Conservation (phyloP, 768 basidiomycete genomes). For the Termitomyces sp. region DNA sequence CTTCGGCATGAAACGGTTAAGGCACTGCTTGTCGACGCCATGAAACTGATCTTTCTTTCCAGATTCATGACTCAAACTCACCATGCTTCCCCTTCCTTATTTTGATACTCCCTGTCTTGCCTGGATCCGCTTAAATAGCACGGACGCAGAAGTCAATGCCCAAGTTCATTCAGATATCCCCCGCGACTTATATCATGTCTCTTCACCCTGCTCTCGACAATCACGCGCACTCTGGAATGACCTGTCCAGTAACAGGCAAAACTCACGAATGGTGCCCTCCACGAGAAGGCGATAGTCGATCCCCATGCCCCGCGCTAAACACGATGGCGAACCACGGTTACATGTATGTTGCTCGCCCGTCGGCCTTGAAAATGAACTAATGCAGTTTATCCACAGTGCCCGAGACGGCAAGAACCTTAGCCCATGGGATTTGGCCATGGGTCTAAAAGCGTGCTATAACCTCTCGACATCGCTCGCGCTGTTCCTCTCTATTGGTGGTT, state of each 20-base stretch:
- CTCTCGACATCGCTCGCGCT: neutral
- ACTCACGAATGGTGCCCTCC: neutral
- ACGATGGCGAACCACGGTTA: slow-evolving; percentile 1
- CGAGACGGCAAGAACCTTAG: neutral
- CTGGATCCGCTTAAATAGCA: neutral
- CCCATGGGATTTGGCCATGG: neutral
- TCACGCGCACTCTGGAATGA: neutral
- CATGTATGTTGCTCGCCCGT: neutral
- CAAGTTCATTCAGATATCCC: neutral
- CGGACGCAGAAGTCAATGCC: too few species aligned
- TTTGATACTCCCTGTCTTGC: neutral
- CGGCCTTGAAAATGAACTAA: neutral
- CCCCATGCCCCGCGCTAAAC: neutral
- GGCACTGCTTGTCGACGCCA: neutral
- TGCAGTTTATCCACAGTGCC: neutral
- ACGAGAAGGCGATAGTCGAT: neutral
- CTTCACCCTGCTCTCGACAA: neutral
- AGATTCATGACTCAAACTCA: neutral
- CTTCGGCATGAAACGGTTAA: neutral
- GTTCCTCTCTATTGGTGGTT: neutral
- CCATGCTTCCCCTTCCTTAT: neutral
- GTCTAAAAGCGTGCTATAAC: neutral
- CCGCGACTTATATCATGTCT: neutral
- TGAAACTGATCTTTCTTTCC: neutral
- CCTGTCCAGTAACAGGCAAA: neutral